A percentile compares a stretch with the other conserved stretches of the same genome.
Evolutionary conservation across 495 filamentous ascomycete species (phyloP).

Genomic region (Neohortaea acidophila): DNA sequence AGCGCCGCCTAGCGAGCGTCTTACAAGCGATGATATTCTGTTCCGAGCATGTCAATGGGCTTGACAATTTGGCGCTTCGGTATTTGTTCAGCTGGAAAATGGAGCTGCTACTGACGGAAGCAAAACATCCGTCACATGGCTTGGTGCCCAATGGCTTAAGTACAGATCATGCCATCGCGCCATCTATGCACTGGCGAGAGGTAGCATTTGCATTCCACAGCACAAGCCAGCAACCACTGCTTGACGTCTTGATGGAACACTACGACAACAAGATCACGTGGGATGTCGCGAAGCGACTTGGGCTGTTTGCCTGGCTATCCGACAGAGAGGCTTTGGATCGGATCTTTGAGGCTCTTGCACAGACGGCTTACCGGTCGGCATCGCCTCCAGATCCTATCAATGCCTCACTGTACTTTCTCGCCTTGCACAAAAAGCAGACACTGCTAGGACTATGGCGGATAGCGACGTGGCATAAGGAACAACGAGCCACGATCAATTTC

Average conservation of each 20-base stretch:
- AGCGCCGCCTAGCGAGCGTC: conserved; percentile 5
- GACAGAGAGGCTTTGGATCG: conserved; percentile 51
- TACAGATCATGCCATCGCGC: conserved; percentile 8
- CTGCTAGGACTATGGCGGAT: conserved; percentile 91
- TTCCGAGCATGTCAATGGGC: conserved; percentile 7
- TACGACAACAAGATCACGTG: conserved; percentile 66
- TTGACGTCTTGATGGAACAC: conserved; percentile 72
- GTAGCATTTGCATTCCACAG: conserved; percentile 93
- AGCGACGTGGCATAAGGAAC: conserved; percentile 80
- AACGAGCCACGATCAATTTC: conserved; percentile 56
- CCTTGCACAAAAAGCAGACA: conserved; percentile 66
- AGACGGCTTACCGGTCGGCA: conserved; percentile 81
- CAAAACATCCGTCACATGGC: neutral
- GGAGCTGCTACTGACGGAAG: conserved; percentile 2
- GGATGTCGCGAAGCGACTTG: conserved; percentile 50
- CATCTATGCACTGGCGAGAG: conserved; percentile 75
- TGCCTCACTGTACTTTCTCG: conserved; percentile 83
- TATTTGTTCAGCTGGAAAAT: conserved; percentile 14
- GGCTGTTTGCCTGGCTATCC: conserved; percentile 89
- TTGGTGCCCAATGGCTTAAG: neutral
- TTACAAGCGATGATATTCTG: conserved; percentile 10
- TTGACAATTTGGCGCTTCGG: conserved; percentile 9
- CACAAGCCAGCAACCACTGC: conserved; percentile 76
- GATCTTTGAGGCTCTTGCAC: conserved; percentile 65
- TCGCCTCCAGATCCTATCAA: conserved; percentile 69